Evolutionary conservation across 1,139 yeast genomes (phyloP), one percentile per base, ranked within the genome.

Genomic region (Geotrichum citri-aurantii): DNA sequence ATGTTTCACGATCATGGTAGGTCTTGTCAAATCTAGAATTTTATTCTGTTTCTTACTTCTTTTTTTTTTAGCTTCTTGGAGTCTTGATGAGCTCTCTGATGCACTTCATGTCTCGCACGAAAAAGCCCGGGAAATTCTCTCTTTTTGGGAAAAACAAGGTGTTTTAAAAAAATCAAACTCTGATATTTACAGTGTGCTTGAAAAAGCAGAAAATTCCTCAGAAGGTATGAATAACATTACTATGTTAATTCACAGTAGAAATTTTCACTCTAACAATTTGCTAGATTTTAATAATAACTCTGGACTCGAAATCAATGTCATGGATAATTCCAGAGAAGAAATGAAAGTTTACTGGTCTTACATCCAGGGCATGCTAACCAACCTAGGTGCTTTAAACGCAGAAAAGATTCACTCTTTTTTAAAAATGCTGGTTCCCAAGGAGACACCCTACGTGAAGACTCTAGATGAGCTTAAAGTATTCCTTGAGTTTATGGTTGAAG

Each of bases 311-410:
- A 49, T 11, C 17, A 14, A 44, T 10, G 50, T 14, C 17, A 14
- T 24, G 12, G 75, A 69, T 44, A 64, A 67, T 46, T 66, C 70
- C 11, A 64, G 65, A 47, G 77, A 74, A 54, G 77, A 74, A 55
- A 73, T 76, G 76, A 65, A 69, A 40, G 65, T 71, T 8, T 76
- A 70, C 65, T 77, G 80, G 79, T 80, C 84, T 0, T 81, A 79
- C 63, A 77, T 84, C 44, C 72, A 69, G 17, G 84, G 83, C 1
- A 82, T 84, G 81, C 71, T 84, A 49, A 80, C 79, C 3, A 83
- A 82, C 61, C 71, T 82, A 54, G 85, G 84, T 0, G 67, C 80
- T 0, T 68, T 82, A 61, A 79, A 82, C 4, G 67, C 75, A 2
- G 77, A 73, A 19, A 75, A 80, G 61, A 79, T 84, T 33, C 85